These are phyloP conservation scores for Aschersonia sp. DNA, from an alignment of 2,329 filamentous ascomycete species.

Conservation along the genomic window DNA sequence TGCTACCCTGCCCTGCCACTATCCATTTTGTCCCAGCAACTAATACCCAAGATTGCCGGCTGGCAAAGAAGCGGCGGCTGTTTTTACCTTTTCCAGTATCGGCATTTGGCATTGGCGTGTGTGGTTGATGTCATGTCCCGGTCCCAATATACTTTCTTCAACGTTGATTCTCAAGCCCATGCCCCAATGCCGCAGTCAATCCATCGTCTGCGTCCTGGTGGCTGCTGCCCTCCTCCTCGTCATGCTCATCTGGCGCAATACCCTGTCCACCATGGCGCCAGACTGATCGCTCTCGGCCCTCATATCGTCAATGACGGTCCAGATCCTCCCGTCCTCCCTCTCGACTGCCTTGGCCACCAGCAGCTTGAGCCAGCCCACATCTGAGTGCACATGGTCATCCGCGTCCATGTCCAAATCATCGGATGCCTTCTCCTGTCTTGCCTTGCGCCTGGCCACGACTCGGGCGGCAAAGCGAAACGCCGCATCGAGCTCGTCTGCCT, in stretches of 20 bases:
- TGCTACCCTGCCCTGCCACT: too few relatives aligned
- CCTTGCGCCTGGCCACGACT: conserved; percentile 1
- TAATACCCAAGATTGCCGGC: too few relatives aligned
- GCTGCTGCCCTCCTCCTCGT: neutral
- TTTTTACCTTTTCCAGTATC: too few relatives aligned
- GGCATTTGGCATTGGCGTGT: too few relatives aligned
- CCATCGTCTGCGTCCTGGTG: neutral
- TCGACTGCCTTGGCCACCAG: conserved; percentile 13
- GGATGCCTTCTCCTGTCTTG: conserved; percentile 1
- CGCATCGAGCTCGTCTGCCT: conserved; percentile 15
- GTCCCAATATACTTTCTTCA: too few relatives aligned
- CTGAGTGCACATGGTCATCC: neutral
- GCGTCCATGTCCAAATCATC: neutral
- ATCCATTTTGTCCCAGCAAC: too few relatives aligned
- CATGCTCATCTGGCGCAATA: conserved; percentile 12
- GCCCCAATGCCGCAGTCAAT: too few relatives aligned
- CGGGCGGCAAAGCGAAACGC: conserved; percentile 17
- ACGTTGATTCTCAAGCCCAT: too few relatives aligned
- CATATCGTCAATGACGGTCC: conserved; percentile 17
- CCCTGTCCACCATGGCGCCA: conserved; percentile 8
- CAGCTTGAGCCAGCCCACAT: conserved; percentile 12
- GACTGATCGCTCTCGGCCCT: conserved; percentile 9
- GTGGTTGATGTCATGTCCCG: too few relatives aligned
- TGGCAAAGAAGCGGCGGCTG: too few relatives aligned
- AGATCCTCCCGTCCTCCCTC: conserved; percentile 16